Evolutionary conservation across 2,329 filamentous ascomycete species (phyloP), one percentile per base, ranked within the genome.

Genomic region (Herpotrichia juniperi): DNA sequence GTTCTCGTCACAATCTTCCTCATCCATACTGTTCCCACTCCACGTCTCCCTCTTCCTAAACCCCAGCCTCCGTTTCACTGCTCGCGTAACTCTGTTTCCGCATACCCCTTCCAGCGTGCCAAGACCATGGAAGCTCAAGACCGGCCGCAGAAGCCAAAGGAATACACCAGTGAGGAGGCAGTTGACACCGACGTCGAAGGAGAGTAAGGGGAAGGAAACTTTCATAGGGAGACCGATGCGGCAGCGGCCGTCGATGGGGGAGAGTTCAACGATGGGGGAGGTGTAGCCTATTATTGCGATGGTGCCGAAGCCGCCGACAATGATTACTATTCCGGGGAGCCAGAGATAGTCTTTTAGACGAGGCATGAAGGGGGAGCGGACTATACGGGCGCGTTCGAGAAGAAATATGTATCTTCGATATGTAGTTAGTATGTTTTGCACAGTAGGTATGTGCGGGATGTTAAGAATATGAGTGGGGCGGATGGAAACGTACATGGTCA

Each of bases 181-280:
- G 39, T 75, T 75, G 47, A 74, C 66, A 3, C 59, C 34, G n/a
- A 73, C 59, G 46, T 76, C 73, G 58, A 69, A 75, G 22, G 58
- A 61, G 25, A 75, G 59, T 8, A 76, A 53, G 0, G 72, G 65
- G 10, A 73, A 59, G 7, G 69, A 64, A 12, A 72, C 66, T 19
- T 59, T 62, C 2, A 57, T 44, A 1, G 74, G 72, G 1, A 75
- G 55, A 1, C 74, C 74, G 22, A 76, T 75, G 1, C 68, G 59
- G 52, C 74, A 76, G 30, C 57, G 61, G 4, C 64, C 64, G 44
- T 74, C 68, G 1, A 59, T 44, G 2, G 21, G 14, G 11, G 59
- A 63, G 11, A 75, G 57, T 17, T 68, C 59, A 8, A 67, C 62
- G 24, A 73, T 57, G 0, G 73, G 74, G 9, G 56, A 57, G 14